Evolutionary conservation across 139 green algal species (phyloP).

Genomic region (Mesostigma viride): DNA sequence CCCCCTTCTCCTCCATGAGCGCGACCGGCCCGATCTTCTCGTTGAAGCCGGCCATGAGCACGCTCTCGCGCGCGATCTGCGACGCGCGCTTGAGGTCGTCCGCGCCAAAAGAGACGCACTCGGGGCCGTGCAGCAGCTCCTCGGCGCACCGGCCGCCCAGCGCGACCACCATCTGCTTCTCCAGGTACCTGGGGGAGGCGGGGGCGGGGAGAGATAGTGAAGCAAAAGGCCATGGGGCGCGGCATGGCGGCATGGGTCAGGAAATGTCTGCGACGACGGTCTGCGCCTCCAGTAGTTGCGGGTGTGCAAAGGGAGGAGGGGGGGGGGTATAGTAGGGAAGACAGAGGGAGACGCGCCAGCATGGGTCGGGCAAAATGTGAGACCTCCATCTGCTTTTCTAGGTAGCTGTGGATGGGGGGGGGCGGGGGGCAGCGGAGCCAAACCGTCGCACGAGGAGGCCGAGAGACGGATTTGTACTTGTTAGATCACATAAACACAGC

Average conservation of each 20-base stretch:
- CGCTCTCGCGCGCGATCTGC: neutral
- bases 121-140: neutral
- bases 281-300: too few species aligned
- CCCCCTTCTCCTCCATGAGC: neutral
- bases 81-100: neutral
- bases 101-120: neutral
- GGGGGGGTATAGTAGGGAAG: too few species aligned
- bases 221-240: neutral
- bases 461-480: too few species aligned
- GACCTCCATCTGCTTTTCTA: too few species aligned
- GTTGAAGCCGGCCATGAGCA: neutral
- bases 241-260: neutral
- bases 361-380: too few species aligned
- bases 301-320: too few species aligned
- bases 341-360: too few species aligned
- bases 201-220: neutral
- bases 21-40: neutral
- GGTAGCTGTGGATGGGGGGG: too few species aligned
- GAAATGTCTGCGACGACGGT: neutral
- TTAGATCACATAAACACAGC: too few species aligned
- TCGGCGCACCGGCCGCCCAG: neutral
- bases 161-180: neutral
- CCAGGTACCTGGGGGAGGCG: neutral
- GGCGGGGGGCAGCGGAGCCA: too few species aligned
- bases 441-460: too few species aligned